These are phyloP conservation scores for Huntiella bhutanensis DNA, from an alignment of 2,329 filamentous ascomycete genomes.

Conservation along the genomic window DNA sequence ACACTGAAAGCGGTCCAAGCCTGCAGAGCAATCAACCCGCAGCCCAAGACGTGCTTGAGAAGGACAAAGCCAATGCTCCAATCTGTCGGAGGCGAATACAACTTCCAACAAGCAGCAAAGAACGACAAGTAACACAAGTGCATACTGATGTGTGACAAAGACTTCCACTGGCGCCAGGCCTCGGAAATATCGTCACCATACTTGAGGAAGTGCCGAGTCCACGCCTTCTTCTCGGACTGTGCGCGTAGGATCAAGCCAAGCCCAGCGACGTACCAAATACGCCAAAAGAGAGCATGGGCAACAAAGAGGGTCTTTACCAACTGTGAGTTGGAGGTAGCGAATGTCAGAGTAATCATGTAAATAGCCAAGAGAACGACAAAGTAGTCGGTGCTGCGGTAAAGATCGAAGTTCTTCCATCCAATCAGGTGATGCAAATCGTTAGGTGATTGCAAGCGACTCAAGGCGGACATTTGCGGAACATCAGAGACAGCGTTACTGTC, in stretches of 20 bases:
- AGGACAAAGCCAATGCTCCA: constrained; percentile 76
- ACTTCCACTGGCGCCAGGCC: constrained; percentile 97
- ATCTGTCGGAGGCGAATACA: constrained; percentile 72
- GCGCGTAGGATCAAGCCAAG: constrained; percentile 67
- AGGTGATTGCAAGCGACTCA: too few relatives aligned
- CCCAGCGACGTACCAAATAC: constrained; percentile 79
- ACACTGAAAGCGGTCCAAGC: constrained; percentile 86
- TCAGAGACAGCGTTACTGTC: constrained; percentile 31
- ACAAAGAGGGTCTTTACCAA: constrained; percentile 65
- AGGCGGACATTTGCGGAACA: neutral
- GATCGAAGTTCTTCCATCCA: constrained; percentile 65
- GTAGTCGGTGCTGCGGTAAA: constrained; percentile 73
- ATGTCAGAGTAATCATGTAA: constrained; percentile 55
- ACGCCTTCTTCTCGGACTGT: constrained; percentile 80
- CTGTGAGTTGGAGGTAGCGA: constrained; percentile 59
- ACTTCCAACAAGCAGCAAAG: constrained; percentile 83
- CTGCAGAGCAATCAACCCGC: constrained; percentile 65
- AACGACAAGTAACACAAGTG: constrained; percentile 79
- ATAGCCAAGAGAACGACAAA: constrained; percentile 57
- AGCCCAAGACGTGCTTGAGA: constrained; percentile 71
- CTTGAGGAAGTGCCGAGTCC: constrained; percentile 95
- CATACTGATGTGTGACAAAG: constrained; percentile 83
- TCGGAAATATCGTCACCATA: constrained; percentile 79
- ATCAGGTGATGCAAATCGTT: constrained; percentile 58
- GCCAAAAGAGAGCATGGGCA: constrained; percentile 61